phyloP scores from a whole-genome alignment of 805 yeast genomes.

The Teunomyces stri region DNA sequence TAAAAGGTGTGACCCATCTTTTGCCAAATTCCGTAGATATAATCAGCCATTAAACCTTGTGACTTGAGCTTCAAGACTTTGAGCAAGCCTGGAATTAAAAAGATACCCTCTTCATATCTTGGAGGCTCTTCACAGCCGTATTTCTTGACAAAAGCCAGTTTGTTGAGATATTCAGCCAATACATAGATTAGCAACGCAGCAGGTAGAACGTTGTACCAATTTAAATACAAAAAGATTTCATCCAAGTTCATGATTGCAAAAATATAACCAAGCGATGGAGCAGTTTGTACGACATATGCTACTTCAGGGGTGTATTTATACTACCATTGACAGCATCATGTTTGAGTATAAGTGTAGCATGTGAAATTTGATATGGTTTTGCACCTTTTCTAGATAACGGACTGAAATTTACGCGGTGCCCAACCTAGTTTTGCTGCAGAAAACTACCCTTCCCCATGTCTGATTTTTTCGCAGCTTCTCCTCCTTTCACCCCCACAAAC shows the following conservation, averaged over 20 bases:
- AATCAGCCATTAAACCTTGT: constrained; percentile 25
- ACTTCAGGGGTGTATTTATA: neutral
- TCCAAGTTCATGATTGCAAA: neutral
- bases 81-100: constrained; percentile 11
- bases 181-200: constrained; percentile 9
- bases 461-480: constrained; percentile 1
- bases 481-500: neutral
- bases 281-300: neutral
- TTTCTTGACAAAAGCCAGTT: constrained; percentile 7
- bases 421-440: neutral
- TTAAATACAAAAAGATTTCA: neutral
- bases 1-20: constrained; percentile 4
- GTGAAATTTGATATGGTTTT: neutral
- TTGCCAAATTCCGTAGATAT: constrained; percentile 9
- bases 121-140: constrained; percentile 13
- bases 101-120: constrained; percentile 3
- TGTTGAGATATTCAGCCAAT: constrained; percentile 5
- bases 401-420: neutral
- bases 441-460: neutral
- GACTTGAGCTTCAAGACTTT: constrained; percentile 15
- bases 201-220: constrained; percentile 12
- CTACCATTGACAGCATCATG: neutral
- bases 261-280: neutral
- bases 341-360: neutral
- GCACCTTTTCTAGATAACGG: neutral